Conservation (phyloP, 495 filamentous ascomycete genomes). For the Xylaria curta region DNA sequence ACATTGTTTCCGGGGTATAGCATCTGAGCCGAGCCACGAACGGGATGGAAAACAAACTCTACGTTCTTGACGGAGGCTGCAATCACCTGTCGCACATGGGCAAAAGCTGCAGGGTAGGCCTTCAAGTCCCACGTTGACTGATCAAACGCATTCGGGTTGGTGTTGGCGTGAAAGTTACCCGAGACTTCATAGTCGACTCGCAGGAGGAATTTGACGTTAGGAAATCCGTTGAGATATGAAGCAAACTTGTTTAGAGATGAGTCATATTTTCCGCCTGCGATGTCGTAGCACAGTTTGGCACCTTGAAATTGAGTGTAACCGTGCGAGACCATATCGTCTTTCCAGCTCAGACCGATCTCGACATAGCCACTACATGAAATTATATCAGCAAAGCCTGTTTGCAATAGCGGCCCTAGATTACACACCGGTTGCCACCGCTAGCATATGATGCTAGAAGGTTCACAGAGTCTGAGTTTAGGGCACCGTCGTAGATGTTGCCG, state of each 20-base stretch:
- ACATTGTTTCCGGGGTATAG: background rate
- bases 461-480: background rate
- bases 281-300: background rate
- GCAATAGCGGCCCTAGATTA: background rate
- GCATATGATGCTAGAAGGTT: background rate
- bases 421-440: background rate
- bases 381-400: background rate
- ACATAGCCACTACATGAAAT: background rate
- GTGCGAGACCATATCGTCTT: conserved; percentile 6
- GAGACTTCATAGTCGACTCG: background rate
- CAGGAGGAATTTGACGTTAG: background rate
- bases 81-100: background rate
- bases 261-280: background rate
- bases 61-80: background rate
- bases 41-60: background rate
- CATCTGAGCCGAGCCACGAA: background rate
- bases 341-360: conserved; percentile 1
- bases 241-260: background rate
- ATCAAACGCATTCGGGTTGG: background rate
- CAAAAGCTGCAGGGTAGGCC: conserved; percentile 2
- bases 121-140: background rate
- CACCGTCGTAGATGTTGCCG: background rate
- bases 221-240: background rate
- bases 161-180: conserved; percentile 1
- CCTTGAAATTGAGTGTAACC: background rate